These are phyloP conservation scores for Pyrenochaeta sp. DNA, from an alignment of 2,329 filamentous ascomycete species.

Conservation along the genomic window DNA sequence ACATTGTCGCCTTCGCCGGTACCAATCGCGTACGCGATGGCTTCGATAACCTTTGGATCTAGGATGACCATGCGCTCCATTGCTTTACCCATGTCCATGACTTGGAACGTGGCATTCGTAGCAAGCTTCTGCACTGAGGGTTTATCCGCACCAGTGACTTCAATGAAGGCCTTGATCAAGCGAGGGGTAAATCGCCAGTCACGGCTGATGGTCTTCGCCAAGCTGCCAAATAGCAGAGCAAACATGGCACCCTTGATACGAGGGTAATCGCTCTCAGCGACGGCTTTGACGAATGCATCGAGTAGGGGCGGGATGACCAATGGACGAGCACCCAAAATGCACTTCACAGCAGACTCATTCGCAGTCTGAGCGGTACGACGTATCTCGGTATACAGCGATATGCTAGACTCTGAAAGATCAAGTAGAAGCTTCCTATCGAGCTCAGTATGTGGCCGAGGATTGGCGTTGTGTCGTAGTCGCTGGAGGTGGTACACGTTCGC, in stretches of 20 bases:
- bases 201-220: slow-evolving; percentile 84
- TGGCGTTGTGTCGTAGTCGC: slow-evolving; percentile 91
- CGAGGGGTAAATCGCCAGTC: slow-evolving; percentile 96
- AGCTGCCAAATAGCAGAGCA: slow-evolving; percentile 84
- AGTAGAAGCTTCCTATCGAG: slow-evolving; percentile 84
- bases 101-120: slow-evolving; percentile 78
- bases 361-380: slow-evolving; percentile 92
- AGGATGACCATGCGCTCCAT: slow-evolving; percentile 86
- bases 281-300: slow-evolving; percentile 76
- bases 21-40: slow-evolving; percentile 59
- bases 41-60: slow-evolving; percentile 72
- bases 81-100: slow-evolving; percentile 91
- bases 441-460: slow-evolving; percentile 85
- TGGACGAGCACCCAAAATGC: slow-evolving; percentile 84
- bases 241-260: slow-evolving; percentile 96
- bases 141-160: slow-evolving; percentile 89
- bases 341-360: slow-evolving; percentile 91
- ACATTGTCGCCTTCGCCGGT: slow-evolving; percentile 63
- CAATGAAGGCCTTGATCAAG: slow-evolving; percentile 89
- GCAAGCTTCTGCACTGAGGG: slow-evolving; percentile 92
- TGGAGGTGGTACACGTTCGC: slow-evolving; percentile 95
- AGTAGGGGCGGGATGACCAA: slow-evolving; percentile 91
- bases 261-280: slow-evolving; percentile 82
- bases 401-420: slow-evolving; percentile 86
- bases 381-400: slow-evolving; percentile 93